Percentiles rank a stretch among this genome's conserved stretches.
These are phyloP conservation scores for Astrocystis sublimbata DNA, from an alignment of 495 filamentous ascomycete genomes.

Conservation along the genomic window DNA sequence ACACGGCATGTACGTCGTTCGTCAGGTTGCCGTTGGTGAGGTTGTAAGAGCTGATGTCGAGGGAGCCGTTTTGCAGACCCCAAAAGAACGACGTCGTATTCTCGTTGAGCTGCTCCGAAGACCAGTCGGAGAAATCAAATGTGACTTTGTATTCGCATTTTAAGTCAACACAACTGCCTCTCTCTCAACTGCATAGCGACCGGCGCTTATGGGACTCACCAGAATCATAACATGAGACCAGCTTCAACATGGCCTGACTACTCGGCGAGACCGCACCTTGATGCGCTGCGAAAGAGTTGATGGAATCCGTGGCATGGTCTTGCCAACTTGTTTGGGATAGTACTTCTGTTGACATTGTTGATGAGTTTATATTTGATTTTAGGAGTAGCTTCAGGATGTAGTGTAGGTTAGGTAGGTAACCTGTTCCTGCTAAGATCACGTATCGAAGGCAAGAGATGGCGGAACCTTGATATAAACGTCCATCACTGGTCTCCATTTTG, in stretches of 20 bases:
- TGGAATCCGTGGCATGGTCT: not conserved
- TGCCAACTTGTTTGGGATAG: slow-evolving; percentile 4
- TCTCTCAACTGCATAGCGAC: not conserved
- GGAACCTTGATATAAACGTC: too few relatives aligned
- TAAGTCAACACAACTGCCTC: not conserved
- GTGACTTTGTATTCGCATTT: not conserved
- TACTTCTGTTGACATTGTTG: slow-evolving; percentile 7
- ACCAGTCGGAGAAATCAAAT: slow-evolving; percentile 16
- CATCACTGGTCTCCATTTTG: too few relatives aligned
- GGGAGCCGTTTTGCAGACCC: slow-evolving; percentile 3
- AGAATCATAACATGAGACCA: slow-evolving; percentile 12
- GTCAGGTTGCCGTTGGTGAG: slow-evolving; percentile 2
- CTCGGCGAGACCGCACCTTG: not conserved
- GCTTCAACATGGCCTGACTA: not conserved
- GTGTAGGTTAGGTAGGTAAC: too few relatives aligned
- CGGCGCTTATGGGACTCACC: not conserved
- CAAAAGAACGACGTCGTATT: slow-evolving; percentile 7
- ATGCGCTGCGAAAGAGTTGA: not conserved
- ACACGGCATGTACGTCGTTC: slow-evolving; percentile 3
- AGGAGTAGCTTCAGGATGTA: not conserved
- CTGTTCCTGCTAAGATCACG: too few relatives aligned
- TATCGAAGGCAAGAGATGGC: too few relatives aligned
- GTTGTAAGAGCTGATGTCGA: slow-evolving; percentile 11
- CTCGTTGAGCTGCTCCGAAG: slow-evolving; percentile 12
- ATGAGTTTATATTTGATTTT: not conserved